A percentile compares a stretch with the other conserved stretches of the same genome.
phyloP scores from a whole-genome alignment of 2,329 filamentous ascomycete species.

The Neodidymelliopsis sp. region DNA sequence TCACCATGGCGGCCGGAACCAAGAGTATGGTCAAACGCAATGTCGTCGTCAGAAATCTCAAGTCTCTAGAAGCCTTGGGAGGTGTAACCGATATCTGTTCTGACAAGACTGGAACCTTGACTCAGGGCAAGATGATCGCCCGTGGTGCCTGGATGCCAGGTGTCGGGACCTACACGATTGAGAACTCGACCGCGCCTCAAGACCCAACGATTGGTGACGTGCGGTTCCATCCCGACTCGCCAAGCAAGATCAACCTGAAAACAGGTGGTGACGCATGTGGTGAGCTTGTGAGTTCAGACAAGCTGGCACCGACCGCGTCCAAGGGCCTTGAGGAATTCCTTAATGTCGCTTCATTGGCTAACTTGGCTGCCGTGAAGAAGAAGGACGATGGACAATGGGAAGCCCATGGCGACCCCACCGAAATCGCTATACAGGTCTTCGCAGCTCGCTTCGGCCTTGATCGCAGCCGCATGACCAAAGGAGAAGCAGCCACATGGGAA shows the following conservation, averaged over 20 bases:
- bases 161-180: slow-evolving; percentile 48
- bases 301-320: slow-evolving; percentile 16
- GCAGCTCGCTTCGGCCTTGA: slow-evolving; percentile 73
- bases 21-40: slow-evolving; percentile 48
- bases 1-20: slow-evolving; percentile 51
- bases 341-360: slow-evolving; percentile 53
- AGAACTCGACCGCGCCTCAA: slow-evolving; percentile 43
- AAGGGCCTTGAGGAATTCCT: slow-evolving; percentile 42
- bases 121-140: slow-evolving; percentile 53
- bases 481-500: slow-evolving; percentile 37
- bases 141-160: slow-evolving; percentile 49
- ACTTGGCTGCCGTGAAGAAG: slow-evolving; percentile 60
- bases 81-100: slow-evolving; percentile 49
- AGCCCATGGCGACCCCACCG: slow-evolving; percentile 59
- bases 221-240: slow-evolving; percentile 33
- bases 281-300: slow-evolving; percentile 19
- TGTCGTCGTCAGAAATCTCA: slow-evolving; percentile 46
- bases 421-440: slow-evolving; percentile 79
- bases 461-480: slow-evolving; percentile 58
- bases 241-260: slow-evolving; percentile 33
- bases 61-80: slow-evolving; percentile 47
- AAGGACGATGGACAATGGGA: slow-evolving; percentile 51
- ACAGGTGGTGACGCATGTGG: slow-evolving; percentile 17
- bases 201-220: slow-evolving; percentile 45
- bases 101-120: slow-evolving; percentile 49